phyloP scores from a whole-genome alignment of 208 protist genomes.

The Strigomonas culicis region DNA sequence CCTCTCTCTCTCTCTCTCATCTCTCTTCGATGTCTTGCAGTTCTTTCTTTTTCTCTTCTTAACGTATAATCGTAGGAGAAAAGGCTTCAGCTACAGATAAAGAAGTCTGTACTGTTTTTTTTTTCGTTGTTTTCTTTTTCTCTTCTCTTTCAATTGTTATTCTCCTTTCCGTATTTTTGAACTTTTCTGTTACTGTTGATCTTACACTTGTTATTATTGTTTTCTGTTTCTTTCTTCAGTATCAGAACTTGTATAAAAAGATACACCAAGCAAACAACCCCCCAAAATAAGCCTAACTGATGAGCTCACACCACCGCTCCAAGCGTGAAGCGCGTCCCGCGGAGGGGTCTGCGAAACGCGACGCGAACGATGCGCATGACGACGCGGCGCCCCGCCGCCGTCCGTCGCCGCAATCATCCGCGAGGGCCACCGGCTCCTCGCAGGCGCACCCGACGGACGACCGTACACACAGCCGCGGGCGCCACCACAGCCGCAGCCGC shows the following conservation, averaged over 20 bases:
- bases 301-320: no score
- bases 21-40: constrained; percentile 8
- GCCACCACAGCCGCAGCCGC: background rate
- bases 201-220: background rate
- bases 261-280: background rate
- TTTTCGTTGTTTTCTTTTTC: constrained; percentile 4
- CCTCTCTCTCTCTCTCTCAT: constrained; percentile 6
- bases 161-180: background rate
- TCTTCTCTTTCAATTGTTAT: background rate
- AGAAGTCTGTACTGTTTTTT: background rate
- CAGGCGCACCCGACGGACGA: background rate
- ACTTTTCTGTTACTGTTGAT: background rate
- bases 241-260: background rate
- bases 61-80: background rate
- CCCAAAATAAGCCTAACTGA: no score
- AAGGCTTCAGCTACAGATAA: constrained; percentile 1
- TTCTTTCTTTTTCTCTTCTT: constrained; percentile 9
- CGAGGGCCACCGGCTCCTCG: no score
- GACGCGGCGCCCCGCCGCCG: no score
- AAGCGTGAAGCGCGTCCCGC: no score
- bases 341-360: background rate
- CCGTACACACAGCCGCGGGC: background rate
- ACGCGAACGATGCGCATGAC: background rate
- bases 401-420: no score
- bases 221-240: background rate